Percentiles rank a stretch among this genome's conserved stretches.
These are phyloP conservation scores for Podospora pseudopauciseta DNA, from an alignment of 495 filamentous ascomycete species.

Conservation along the genomic window DNA sequence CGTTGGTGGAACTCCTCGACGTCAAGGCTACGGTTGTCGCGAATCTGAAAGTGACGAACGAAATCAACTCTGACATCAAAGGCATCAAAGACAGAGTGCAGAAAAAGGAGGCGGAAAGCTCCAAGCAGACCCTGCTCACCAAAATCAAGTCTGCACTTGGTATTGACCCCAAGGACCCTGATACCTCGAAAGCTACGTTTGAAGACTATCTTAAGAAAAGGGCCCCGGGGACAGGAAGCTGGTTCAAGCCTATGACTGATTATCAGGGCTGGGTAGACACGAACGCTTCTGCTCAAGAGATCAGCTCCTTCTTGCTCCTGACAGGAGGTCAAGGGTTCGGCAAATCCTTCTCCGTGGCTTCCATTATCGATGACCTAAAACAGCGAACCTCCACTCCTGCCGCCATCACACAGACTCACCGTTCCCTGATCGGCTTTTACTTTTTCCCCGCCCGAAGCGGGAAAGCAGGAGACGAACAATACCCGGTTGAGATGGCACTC, in stretches of 20 bases:
- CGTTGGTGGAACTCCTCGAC: neutral
- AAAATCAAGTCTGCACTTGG: neutral
- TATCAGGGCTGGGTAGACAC: constrained; percentile 2
- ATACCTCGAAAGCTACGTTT: neutral
- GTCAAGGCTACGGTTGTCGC: neutral
- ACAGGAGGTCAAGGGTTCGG: neutral
- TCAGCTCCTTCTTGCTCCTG: neutral
- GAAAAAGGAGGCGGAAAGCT: neutral
- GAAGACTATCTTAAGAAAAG: constrained; percentile 1
- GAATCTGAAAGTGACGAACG: neutral
- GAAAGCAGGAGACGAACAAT: constrained; percentile 4
- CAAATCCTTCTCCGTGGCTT: constrained; percentile 1
- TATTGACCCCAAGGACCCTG: neutral
- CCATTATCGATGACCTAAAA: constrained; percentile 2
- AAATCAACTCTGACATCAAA: neutral
- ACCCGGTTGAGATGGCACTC: constrained; percentile 9
- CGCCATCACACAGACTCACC: neutral
- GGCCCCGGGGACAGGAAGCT: neutral
- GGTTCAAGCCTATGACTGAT: neutral
- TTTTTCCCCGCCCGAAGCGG: constrained; percentile 10
- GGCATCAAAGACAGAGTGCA: neutral
- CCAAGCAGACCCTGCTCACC: neutral
- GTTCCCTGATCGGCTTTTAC: constrained; percentile 6
- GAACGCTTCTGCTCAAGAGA: neutral
- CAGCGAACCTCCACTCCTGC: neutral